Evolutionary conservation across 108 stramenopile species (phyloP), one percentile per base, ranked within the genome.

Genomic region (Nitzschia palea): DNA sequence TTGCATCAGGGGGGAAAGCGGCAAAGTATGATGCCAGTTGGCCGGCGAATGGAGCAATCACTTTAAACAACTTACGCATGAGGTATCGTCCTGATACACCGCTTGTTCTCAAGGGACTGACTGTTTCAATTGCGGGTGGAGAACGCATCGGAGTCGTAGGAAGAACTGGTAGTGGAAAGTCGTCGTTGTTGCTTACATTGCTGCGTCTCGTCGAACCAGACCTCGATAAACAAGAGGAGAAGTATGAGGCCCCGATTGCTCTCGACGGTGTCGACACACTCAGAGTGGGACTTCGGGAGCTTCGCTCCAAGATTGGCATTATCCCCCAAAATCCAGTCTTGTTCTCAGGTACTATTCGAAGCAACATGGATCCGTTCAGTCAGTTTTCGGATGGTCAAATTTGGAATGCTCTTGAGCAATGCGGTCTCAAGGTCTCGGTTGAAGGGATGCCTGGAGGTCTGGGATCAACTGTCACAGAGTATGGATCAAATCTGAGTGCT

Each of bases 241-340:
- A 71, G 10, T 82, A 89, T 34, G 68, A 79, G 20, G 76, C 90
- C 0, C 78, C 77, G n/a, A 68, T 97, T 40, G 34, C 61, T 10
- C 82, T 97, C 67, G 98, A 98, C 68, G 96, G 89, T 27, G 73
- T 97, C 29, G 96, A 98, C 81, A 76, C 86, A 10, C 50, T 86
- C 42, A 62, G 83, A 18, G 79, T 97, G 35, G 95, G 96, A 8
- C 78, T 98, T 35, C 51, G 79, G 44, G 87, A 89, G 18, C 77
- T 98, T 28, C 84, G 98, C 23, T 76, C 82, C 29, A 73, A 76
- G 44, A 53, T 97, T n/a, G 89, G 93, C 18, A 95, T 98, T 35
- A 96, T 98, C 50, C 97, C 97, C 0, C 97, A 98, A 68, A 89
- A 92, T 58, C 96, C 96, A 2, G 94, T 96, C 23, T 70, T 98